Evolutionary conservation across 2,329 filamentous ascomycete genomes (phyloP), one percentile per base, ranked within the genome.

Genomic region (Ophidiomyces ophidiicola): DNA sequence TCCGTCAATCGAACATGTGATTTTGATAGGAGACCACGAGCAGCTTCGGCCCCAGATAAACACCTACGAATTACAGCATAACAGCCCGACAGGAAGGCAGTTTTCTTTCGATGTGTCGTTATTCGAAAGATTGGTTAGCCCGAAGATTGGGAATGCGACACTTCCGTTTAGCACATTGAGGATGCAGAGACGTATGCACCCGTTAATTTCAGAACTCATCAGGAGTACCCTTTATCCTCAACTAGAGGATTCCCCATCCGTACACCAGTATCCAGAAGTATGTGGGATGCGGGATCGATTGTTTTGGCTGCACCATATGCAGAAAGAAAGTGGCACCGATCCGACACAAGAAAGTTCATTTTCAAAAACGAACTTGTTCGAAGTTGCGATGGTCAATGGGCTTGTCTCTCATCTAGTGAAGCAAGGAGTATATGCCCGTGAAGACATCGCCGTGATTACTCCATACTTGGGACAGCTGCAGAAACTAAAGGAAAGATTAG

Each of bases 1-100:
- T 0, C 54, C 68, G 0, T 57, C 66, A 0, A 72, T 72, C 0
- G 70, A 80, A 43, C 77, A 84, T 29, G 53, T 83, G 1, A 68
- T 84, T 0, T 55, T 82, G 2, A 84, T 85, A 6, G 81, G 81
- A 0, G 81, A 85, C 37, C 80, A 85, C 52, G 71, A 79, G 40
- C 81, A 85, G 45, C 67, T 85, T 0, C 71, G 79, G 0, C 81
- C 80, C 0, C 82, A 83, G 47, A 65, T 74, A 37, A 72, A 70
- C 25, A 76, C 71, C 36, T 82, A 76, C 46, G 57, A 54, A 0
- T 54, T 85, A 0, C 74, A 67, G 0, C 68, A 78, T 0, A 79
- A 83, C 45, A 70, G 72, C 15, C 37, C 37, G 29, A 64, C 72
- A 6, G 28, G 36, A 11, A 33, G 28, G 14, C 29, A 21, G 10